Base-by-base conservation (phyloP, 352 stramenopile species). In the Pythium apleroticum region DNA sequence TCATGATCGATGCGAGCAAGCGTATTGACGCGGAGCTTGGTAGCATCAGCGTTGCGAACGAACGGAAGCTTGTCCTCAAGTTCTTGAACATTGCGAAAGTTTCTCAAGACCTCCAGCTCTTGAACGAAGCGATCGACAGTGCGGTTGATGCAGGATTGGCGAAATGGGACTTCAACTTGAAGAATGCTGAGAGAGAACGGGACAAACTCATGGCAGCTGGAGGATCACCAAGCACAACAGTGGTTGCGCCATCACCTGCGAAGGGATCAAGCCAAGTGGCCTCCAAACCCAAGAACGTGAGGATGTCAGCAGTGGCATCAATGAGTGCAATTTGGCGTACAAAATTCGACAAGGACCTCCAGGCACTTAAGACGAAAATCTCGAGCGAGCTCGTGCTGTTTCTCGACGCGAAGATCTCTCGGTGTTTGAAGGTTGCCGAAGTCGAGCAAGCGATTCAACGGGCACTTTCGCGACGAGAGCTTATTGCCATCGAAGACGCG, bases 111-210 rank as follows among this genome's bases (percentile, higher is more conserved):
- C 46, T 92, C 2, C 72, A 88, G 54, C 46, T 92, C 33, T 33
- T 92, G 52, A 81, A 77, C 37, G 76, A 88, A 69, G 84, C 84
- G 2, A 90, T 92, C 64, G 73, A 89, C 52, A 72, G 75, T 56
- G 84, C 84, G 1, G 57, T 83, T 15, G 71, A 71, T 22, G 80
- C 71, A 46, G 84, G 84, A n/a, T 65, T 92, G 33, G 84, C 84
- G 0, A 90, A 90, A 50, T 92, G 84, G 84, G 81, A 92, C 65
- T 90, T 92, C 30, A 92, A 92, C 58, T 49, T 92, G 3, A 92
- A 92, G 53, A 92, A 90, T 46, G 84, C 84, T 10, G 78, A 90
- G 65, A 60, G 76, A 28, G 81, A 92, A 52, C 74, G 78, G 11
- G 84, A 92, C 22, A 87, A 88, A 43, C 57, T 92, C 12, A 52